Conservation (phyloP, 2,329 filamentous ascomycete species). For the Gliomastix tumulicola region DNA sequence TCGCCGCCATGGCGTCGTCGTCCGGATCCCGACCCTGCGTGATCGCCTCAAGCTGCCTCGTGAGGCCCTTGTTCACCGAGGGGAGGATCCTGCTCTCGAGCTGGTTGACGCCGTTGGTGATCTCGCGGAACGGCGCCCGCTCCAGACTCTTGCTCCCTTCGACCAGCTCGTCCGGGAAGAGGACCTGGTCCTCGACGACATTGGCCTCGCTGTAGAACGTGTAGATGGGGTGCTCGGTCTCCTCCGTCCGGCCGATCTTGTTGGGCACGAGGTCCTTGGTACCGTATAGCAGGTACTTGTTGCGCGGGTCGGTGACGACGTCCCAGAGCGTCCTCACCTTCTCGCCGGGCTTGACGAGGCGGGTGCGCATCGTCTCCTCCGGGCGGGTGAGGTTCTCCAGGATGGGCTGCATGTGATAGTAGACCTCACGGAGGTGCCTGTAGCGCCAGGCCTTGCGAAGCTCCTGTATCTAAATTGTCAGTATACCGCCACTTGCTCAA, state of each 20-base stretch:
- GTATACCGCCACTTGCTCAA: too few relatives aligned
- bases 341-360: slow-evolving; percentile 14
- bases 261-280: slow-evolving; percentile 4
- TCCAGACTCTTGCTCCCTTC: slow-evolving; percentile 7
- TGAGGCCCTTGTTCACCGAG: slow-evolving; percentile 4
- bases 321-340: slow-evolving; percentile 14
- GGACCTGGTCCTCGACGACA: slow-evolving; percentile 11
- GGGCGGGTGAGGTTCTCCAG: slow-evolving; percentile 12
- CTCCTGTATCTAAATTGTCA: too few relatives aligned
- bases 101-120: slow-evolving; percentile 12
- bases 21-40: not conserved
- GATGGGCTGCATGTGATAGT: slow-evolving; percentile 12
- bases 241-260: slow-evolving; percentile 3
- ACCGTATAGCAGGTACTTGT: slow-evolving; percentile 8
- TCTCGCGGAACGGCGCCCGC: slow-evolving; percentile 13
- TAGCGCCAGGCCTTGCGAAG: slow-evolving; percentile 17
- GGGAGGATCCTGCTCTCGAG: slow-evolving; percentile 9
- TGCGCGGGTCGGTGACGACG: slow-evolving; percentile 8
- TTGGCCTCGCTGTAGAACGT: slow-evolving; percentile 17
- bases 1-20: too few relatives aligned
- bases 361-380: slow-evolving; percentile 12
- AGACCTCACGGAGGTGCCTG: slow-evolving; percentile 11
- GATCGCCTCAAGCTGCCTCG: slow-evolving; percentile 9
- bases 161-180: slow-evolving; percentile 15
- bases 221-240: slow-evolving; percentile 6